These are phyloP conservation scores for Aspergillus udagawae DNA, from an alignment of 2,329 filamentous ascomycete species.

Conservation along the genomic window DNA sequence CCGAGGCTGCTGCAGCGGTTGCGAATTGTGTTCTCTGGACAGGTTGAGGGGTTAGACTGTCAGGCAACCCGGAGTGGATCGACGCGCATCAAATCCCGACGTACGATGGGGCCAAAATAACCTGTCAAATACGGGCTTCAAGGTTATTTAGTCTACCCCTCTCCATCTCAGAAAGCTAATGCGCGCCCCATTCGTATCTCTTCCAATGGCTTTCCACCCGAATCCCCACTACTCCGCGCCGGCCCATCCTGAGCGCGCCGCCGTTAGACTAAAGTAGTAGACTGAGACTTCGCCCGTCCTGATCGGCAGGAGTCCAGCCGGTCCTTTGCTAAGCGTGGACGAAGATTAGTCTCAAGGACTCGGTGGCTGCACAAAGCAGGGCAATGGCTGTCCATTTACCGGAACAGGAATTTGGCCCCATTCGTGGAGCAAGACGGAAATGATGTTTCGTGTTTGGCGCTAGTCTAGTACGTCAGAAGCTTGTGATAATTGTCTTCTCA, in stretches of 20 bases:
- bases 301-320: not conserved
- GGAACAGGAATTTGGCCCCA: not conserved
- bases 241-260: not conserved
- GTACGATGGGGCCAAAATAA: not conserved
- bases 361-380: not conserved
- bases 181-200: not conserved
- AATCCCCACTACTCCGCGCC: not conserved
- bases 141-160: not conserved
- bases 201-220: not conserved
- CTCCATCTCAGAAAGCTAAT: not conserved
- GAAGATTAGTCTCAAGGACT: not conserved
- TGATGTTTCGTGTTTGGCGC: too few relatives aligned
- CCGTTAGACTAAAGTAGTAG: not conserved
- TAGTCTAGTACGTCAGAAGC: not conserved
- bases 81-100: not conserved
- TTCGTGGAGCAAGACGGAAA: too few relatives aligned
- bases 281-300: not conserved
- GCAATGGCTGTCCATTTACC: not conserved
- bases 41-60: not conserved
- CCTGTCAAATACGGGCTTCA: not conserved
- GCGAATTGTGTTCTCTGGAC: not conserved
- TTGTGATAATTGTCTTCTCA: not conserved
- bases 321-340: not conserved
- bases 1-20: not conserved
- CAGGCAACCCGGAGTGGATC: too few relatives aligned